Evolutionary conservation across 2,329 filamentous ascomycete species (phyloP).

Genomic region (Uncinocarpus reesii): DNA sequence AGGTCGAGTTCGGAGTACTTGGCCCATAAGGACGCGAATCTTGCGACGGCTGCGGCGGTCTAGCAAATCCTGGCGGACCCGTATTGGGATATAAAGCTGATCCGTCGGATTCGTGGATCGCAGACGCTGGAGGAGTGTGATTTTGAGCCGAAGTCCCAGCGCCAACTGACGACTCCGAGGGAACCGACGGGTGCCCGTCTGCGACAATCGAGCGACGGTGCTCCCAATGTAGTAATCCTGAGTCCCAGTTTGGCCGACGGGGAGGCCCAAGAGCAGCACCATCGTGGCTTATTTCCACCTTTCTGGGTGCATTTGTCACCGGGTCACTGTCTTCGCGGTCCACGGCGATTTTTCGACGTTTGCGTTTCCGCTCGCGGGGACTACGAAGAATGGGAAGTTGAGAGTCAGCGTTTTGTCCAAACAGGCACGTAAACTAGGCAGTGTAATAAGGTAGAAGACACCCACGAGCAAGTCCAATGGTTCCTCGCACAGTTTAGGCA

Average conservation of each 20-base stretch:
- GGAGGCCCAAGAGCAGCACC: conserved; percentile 12
- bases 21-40: conserved; percentile 16
- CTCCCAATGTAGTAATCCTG: conserved; percentile 12
- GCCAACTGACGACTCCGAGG: conserved; percentile 14
- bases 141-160: conserved; percentile 11
- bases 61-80: conserved; percentile 1
- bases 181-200: conserved; percentile 11
- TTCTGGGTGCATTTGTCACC: conserved; percentile 1
- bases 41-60: conserved; percentile 6
- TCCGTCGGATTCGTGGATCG: conserved; percentile 11
- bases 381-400: conserved; percentile 9
- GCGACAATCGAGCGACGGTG: conserved; percentile 12
- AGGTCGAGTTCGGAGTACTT: conserved; percentile 20
- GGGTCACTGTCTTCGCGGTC: conserved; percentile 10
- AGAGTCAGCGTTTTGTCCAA: too few species aligned
- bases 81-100: conserved; percentile 10
- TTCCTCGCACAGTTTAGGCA: conserved; percentile 23
- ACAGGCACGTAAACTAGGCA: too few species aligned
- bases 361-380: conserved; percentile 19
- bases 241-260: conserved; percentile 13
- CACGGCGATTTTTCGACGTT: conserved; percentile 15
- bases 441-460: background rate
- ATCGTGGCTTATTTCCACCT: conserved; percentile 6
- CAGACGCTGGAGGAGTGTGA: conserved; percentile 11
- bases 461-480: conserved; percentile 24